Evolutionary conservation across 208 protist genomes (phyloP), one percentile per base, ranked within the genome.

Genomic region (Willaertia magna): DNA sequence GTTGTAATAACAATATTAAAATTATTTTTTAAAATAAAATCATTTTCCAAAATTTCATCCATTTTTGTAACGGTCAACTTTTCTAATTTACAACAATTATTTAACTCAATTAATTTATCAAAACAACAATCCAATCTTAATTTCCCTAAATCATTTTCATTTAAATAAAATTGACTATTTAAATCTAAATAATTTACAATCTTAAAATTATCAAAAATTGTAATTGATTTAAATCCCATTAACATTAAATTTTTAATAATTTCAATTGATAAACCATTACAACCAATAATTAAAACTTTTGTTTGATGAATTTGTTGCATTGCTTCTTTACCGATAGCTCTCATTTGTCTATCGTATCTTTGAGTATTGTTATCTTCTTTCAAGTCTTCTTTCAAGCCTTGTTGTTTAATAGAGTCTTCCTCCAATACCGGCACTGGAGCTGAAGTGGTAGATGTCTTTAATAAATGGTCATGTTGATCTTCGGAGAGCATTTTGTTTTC

Each of bases 171-270:
- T 88, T 97, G 88, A 61, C 67, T 43, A n/a, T 42, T 67, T 26
- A 74, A 87, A 51, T 59, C 83, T n/a, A 78, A 82, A 49, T 79
- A 39, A n/a, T 46, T 42, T n/a, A 12, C 11, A 20, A 90, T 88
- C 0, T 47, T 48, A 30, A 88, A 59, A 26, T 82, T 42, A 90
- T 98, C 96, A 67, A 93, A 90, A 11, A 98, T 47, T 14, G 93
- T 94, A n/a, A 97, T 90, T 43, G 85, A 88, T 74, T 95, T 92
- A 34, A 97, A 91, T 83, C 95, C 95, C 46, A 91, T 92, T 9
- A 97, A 91, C 40, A 95, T 90, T 42, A 97, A 85, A 87, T 97
- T 97, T 90, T 97, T 97, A 49, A 94, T 90, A 79, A 97, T 96
- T 89, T 98, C 96, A 55, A 95, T 87, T 74, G 94, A 95, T 16